Evolutionary conservation across 78 protist genomes (phyloP).

Genomic region (slime mould (Dictyostelium discoideum)): DNA sequence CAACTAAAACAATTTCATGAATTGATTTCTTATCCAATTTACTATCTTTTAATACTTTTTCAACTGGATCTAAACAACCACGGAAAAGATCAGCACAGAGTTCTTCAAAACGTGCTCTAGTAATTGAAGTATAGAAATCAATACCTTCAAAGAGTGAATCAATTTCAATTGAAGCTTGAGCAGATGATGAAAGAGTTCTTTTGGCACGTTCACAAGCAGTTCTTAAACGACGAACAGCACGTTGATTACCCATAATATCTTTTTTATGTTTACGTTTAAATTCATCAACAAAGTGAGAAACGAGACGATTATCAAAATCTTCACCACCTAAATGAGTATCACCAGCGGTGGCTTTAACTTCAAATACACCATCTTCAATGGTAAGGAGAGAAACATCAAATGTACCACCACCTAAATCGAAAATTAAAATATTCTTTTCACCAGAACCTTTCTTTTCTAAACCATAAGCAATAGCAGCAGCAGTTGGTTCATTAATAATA

Average conservation of each 20-base stretch:
- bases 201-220: slow-evolving; percentile 96
- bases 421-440: slow-evolving; percentile 94
- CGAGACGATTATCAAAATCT: slow-evolving; percentile 97
- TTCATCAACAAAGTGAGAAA: slow-evolving; percentile 87
- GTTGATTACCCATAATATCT: slow-evolving; percentile 84
- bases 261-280: slow-evolving; percentile 80
- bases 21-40: slow-evolving; percentile 86
- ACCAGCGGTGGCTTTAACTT: slow-evolving; percentile 96
- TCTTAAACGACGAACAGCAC: slow-evolving; percentile 94
- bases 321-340: slow-evolving; percentile 99
- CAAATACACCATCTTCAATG: slow-evolving; percentile 97
- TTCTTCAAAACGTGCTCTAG: slow-evolving; percentile 96
- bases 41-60: slow-evolving; percentile 90
- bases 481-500: slow-evolving; percentile 99
- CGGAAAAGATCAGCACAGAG: slow-evolving; percentile 90
- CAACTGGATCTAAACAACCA: slow-evolving; percentile 88
- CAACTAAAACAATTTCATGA: slow-evolving; percentile 95
- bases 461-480: slow-evolving; percentile 99
- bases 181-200: slow-evolving; percentile 90
- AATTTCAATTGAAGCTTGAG: slow-evolving; percentile 91
- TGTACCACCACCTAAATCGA: slow-evolving; percentile 99
- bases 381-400: slow-evolving; percentile 96
- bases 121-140: slow-evolving; percentile 91
- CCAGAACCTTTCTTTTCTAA: slow-evolving; percentile 92
- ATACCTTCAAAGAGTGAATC: slow-evolving; percentile 94